A percentile compares a stretch with the other conserved stretches of the same genome.
These are phyloP conservation scores for Fusarium nematophilum DNA, from an alignment of 2,329 filamentous ascomycete genomes.

Conservation along the genomic window DNA sequence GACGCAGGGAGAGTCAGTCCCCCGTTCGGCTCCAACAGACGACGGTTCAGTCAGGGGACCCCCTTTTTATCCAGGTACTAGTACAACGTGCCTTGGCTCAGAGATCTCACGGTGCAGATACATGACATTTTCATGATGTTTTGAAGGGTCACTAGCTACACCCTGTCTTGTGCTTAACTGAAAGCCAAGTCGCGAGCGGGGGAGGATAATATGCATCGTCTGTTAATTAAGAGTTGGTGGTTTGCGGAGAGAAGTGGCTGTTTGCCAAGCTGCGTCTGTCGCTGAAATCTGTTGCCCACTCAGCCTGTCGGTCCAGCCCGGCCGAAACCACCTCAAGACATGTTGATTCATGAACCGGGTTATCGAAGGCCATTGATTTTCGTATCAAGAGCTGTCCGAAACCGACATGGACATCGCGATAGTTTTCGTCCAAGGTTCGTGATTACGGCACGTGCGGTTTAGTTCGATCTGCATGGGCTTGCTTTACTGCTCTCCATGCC, in stretches of 20 bases:
- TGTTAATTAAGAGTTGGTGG: background rate
- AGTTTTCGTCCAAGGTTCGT: no score
- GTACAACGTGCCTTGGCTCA: constrained; percentile 13
- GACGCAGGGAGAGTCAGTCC: constrained; percentile 5
- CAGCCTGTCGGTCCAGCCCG: no score
- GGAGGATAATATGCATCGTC: background rate
- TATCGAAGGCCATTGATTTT: no score
- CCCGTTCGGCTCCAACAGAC: no score
- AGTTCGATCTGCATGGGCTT: no score
- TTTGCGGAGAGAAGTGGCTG: background rate
- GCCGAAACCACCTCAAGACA: no score
- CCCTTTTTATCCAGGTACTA: constrained; percentile 23
- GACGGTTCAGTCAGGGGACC: background rate
- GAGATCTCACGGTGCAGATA: constrained; percentile 10
- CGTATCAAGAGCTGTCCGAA: no score
- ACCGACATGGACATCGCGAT: no score
- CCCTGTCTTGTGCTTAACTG: constrained; percentile 27
- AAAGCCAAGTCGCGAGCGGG: constrained; percentile 31
- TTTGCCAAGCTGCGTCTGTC: no score
- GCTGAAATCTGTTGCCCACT: no score
- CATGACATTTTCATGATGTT: constrained; percentile 10
- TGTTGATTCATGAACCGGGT: no score
- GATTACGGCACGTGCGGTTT: no score
- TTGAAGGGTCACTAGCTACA: constrained; percentile 3
- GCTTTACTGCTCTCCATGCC: constrained; percentile 11